Evolutionary conservation across 2,329 filamentous ascomycete genomes (phyloP).

Genomic region (Fusarium fujikuroi): DNA sequence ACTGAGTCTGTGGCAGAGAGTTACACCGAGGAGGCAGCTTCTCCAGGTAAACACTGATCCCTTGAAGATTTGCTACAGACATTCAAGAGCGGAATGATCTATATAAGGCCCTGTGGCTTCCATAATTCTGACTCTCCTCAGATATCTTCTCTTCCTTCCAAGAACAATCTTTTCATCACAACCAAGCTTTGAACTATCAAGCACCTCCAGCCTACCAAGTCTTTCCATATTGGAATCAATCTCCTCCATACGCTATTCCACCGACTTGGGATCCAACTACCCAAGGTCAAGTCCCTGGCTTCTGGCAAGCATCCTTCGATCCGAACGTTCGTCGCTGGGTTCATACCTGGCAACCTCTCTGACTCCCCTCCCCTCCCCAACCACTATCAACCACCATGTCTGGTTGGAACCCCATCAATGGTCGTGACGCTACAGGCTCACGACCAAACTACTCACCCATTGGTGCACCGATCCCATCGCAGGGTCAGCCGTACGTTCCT

Average conservation of each 20-base stretch:
- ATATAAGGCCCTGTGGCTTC: slow-evolving; percentile 19
- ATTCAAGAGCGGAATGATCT: slow-evolving; percentile 6
- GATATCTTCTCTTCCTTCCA: slow-evolving; percentile 22
- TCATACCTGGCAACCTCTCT: slow-evolving; percentile 52
- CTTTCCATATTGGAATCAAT: slow-evolving; percentile 15
- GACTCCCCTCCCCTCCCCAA: not conserved
- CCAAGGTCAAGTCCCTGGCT: slow-evolving; percentile 47
- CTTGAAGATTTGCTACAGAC: not conserved
- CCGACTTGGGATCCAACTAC: slow-evolving; percentile 45
- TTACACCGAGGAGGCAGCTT: slow-evolving; percentile 22
- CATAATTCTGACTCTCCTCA: slow-evolving; percentile 17
- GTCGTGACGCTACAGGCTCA: slow-evolving; percentile 50
- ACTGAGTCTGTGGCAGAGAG: slow-evolving; percentile 21
- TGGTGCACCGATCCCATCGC: slow-evolving; percentile 48
- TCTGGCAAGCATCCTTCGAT: slow-evolving; percentile 51
- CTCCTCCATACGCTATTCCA: not conserved
- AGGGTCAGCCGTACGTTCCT: slow-evolving; percentile 53
- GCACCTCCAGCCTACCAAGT: slow-evolving; percentile 7
- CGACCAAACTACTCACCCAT: slow-evolving; percentile 50
- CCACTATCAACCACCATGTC: slow-evolving; percentile 45
- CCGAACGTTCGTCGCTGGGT: slow-evolving; percentile 47
- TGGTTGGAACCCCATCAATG: slow-evolving; percentile 54
- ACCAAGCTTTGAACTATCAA: not conserved
- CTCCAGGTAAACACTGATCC: slow-evolving; percentile 34
- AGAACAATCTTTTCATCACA: not conserved